Base-by-base conservation (phyloP, 345 rosid genomes). In the Gossypium australe region DNA sequence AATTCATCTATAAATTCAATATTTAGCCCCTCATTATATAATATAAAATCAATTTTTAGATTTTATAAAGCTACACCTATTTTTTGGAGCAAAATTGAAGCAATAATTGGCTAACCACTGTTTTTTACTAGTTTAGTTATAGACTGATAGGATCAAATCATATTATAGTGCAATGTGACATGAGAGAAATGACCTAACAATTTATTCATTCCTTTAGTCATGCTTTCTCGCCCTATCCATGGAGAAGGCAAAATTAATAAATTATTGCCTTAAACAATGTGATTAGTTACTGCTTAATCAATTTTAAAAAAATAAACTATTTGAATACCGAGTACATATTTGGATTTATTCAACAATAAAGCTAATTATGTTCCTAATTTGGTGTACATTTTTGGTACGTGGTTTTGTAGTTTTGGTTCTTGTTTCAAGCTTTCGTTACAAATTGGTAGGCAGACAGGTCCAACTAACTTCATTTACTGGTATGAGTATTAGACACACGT, bases 381-480 rank as follows among this genome's bases (percentile, higher is more conserved):
- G 51, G 69, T 41, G 18, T 41, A 11, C 51, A 43, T 18, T 41
- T 29, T 41, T n/a, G 27, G 5, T 18, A 43, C 51, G 69, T 41
- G 51, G 69, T 13, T 11, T 64, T 41, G 27, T 64, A 1, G 17
- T 29, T 16, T 62, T 34, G 20, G 67, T 62, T 18, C 9, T 34
- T 34, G 51, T 47, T 47, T 11, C 16, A 8, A 29, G 48, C 24
- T 9, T 6, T 38, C 67, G 9, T 7, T 34, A 22, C 9, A 63
- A 43, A 47, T 18, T 12, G 72, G 76, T 67, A 20, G 73, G 59
- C 57, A 57, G 73, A 45, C 48, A 27, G 73, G 59, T 76, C 44
- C 73, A 76, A 76, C 78, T 44, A 76, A 76, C 16, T 45, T 6
- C 51, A 43, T 64, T n/a, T 0, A 43, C 51, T 64, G 2, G 49